Percentiles rank a stretch among this genome's conserved stretches.
phyloP scores from a whole-genome alignment of 2,329 filamentous ascomycete genomes.

The Aspergillus brunneoviolaceus region DNA sequence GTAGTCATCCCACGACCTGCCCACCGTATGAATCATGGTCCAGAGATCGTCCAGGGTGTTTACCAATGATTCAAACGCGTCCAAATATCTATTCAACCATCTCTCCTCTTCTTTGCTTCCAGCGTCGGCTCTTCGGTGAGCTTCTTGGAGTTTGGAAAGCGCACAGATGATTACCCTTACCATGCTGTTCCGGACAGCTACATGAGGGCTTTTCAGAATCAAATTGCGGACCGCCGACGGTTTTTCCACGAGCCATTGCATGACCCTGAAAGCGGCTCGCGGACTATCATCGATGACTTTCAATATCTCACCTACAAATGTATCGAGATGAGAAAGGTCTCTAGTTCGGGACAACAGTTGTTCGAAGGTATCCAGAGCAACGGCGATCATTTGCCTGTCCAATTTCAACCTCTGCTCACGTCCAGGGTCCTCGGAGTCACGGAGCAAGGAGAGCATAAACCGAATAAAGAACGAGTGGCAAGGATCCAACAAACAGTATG shows the following conservation, averaged over 20 bases:
- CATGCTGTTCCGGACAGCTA: slow-evolving; percentile 54
- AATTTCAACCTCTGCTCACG: slow-evolving; percentile 51
- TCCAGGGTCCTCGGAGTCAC: slow-evolving; percentile 48
- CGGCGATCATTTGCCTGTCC: slow-evolving; percentile 45
- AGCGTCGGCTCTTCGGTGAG: slow-evolving; percentile 26
- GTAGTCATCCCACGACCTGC: slow-evolving; percentile 73
- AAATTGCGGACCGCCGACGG: slow-evolving; percentile 63
- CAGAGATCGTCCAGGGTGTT: slow-evolving; percentile 58
- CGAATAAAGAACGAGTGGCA: slow-evolving; percentile 67
- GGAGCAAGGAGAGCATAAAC: slow-evolving; percentile 60
- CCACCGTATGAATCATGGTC: slow-evolving; percentile 60
- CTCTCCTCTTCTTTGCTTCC: slow-evolving; percentile 23
- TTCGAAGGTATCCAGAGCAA: slow-evolving; percentile 63
- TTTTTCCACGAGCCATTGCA: slow-evolving; percentile 61
- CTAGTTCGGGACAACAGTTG: slow-evolving; percentile 72
- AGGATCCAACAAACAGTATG: slow-evolving; percentile 77
- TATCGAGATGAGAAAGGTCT: slow-evolving; percentile 63
- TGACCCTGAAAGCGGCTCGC: slow-evolving; percentile 58
- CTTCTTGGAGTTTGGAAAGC: slow-evolving; percentile 54
- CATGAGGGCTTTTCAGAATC: slow-evolving; percentile 61
- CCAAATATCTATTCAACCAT: slow-evolving; percentile 29
- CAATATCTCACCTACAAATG: slow-evolving; percentile 54
- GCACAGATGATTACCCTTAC: slow-evolving; percentile 54
- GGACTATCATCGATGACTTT: slow-evolving; percentile 53
- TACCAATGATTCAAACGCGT: slow-evolving; percentile 38